Conservation (phyloP, 169 alveolate genomes). For the Cryptosporidium ryanae region DNA sequence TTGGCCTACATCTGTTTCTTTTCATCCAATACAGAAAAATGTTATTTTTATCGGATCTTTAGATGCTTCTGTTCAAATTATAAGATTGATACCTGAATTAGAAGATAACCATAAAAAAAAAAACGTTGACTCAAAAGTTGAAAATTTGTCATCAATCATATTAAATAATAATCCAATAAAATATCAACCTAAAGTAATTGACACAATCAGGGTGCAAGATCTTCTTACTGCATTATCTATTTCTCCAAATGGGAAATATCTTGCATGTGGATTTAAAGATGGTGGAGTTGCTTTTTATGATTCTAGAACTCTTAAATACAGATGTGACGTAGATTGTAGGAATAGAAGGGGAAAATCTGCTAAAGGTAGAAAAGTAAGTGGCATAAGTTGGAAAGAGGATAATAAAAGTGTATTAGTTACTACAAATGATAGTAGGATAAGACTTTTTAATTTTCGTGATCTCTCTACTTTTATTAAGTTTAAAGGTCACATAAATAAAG, state of each 20-base stretch:
- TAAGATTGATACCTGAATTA: conserved; percentile 10
- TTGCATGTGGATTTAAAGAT: conserved; percentile 70
- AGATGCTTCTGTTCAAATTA: conserved; percentile 70
- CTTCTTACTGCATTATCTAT: conserved; percentile 36
- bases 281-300: conserved; percentile 74
- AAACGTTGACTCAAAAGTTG: background rate
- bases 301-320: conserved; percentile 63
- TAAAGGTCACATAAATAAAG: conserved; percentile 60
- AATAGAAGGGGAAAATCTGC: conserved; percentile 70
- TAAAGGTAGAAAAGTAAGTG: conserved; percentile 70
- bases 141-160: background rate
- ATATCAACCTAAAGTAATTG: conserved; percentile 27
- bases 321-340: conserved; percentile 73
- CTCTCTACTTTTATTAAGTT: conserved; percentile 64
- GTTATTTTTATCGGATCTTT: conserved; percentile 56
- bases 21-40: conserved; percentile 54
- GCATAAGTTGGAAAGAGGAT: conserved; percentile 61
- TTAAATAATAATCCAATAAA: background rate
- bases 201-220: conserved; percentile 67
- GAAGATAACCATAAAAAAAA: background rate
- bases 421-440: conserved; percentile 67
- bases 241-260: conserved; percentile 71
- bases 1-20: conserved; percentile 70
- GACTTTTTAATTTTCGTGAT: conserved; percentile 64
- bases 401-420: conserved; percentile 62